Percentiles rank a stretch among this genome's conserved stretches.
Evolutionary conservation across 441 rosid species (phyloP).

Genomic region (Populus hybrid): DNA sequence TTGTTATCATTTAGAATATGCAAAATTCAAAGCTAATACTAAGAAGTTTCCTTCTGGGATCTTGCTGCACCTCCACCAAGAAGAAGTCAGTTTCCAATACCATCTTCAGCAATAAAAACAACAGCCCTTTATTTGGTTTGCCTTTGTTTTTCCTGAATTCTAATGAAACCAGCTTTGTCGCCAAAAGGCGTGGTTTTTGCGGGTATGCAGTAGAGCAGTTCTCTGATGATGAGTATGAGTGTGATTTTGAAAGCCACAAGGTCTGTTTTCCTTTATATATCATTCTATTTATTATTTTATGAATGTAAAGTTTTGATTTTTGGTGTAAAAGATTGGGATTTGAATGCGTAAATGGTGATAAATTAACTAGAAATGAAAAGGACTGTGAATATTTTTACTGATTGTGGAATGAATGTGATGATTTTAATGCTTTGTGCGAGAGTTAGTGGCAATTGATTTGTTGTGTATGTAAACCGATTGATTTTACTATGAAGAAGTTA

Average conservation of each 20-base stretch:
- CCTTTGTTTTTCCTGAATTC: conserved; percentile 21
- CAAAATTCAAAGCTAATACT: background rate
- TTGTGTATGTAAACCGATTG: background rate
- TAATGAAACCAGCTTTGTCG: conserved; percentile 15
- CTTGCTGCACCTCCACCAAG: conserved; percentile 11
- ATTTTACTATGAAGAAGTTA: background rate
- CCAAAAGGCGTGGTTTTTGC: conserved; percentile 37
- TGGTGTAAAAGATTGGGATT: too few relatives aligned
- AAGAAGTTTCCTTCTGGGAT: conserved; percentile 32
- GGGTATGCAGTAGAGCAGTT: conserved; percentile 79
- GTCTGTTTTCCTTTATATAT: conserved; percentile 21
- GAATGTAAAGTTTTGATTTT: too few relatives aligned
- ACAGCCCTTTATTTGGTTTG: conserved; percentile 7
- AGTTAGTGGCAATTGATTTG: background rate
- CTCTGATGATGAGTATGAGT: conserved; percentile 92
- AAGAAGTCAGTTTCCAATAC: background rate
- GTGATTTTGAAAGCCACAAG: conserved; percentile 84
- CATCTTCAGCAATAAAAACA: conserved; percentile 13
- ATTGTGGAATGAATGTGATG: too few relatives aligned
- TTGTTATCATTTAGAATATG: too few relatives aligned
- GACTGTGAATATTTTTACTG: background rate
- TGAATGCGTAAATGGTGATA: background rate
- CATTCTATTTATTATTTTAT: background rate
- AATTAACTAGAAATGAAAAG: background rate
- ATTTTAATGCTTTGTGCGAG: background rate